A percentile compares a stretch with the other conserved stretches of the same genome.
Evolutionary conservation across 1,139 yeast genomes (phyloP).

Genomic region (Kodamaea sp.): DNA sequence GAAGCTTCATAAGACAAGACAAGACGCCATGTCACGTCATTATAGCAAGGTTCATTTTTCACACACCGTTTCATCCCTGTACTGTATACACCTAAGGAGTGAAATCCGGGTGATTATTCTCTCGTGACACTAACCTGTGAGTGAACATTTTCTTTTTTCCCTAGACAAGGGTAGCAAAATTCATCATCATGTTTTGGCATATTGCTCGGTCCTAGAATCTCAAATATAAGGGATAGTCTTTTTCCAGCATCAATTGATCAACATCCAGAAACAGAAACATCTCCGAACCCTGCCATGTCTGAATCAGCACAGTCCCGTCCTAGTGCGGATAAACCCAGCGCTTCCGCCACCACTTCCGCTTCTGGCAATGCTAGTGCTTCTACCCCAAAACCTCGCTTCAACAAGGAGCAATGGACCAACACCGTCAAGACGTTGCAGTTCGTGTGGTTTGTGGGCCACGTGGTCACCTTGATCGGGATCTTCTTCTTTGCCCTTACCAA

Average conservation of each 20-base stretch:
- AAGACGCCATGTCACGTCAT: too few relatives aligned
- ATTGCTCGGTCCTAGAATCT: too few relatives aligned
- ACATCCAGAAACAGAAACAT: conserved; percentile 1
- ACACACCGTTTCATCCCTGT: too few relatives aligned
- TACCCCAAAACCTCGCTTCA: conserved; percentile 17
- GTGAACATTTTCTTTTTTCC: conserved; percentile 4
- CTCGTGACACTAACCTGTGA: conserved; percentile 3
- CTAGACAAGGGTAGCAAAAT: not conserved
- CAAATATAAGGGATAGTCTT: too few relatives aligned
- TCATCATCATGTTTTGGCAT: not conserved
- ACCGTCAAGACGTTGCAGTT: conserved; percentile 46
- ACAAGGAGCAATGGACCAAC: conserved; percentile 12
- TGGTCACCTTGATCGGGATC: conserved; percentile 57
- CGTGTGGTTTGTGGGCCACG: conserved; percentile 73
- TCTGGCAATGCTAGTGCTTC: conserved; percentile 1
- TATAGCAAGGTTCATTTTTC: too few relatives aligned
- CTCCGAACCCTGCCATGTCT: too few relatives aligned
- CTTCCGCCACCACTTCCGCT: not conserved
- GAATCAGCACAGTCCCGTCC: too few relatives aligned
- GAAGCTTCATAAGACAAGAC: too few relatives aligned
- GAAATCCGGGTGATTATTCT: too few relatives aligned
- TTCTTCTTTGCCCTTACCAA: conserved; percentile 55
- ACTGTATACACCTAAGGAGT: too few relatives aligned
- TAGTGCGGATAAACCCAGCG: not conserved
- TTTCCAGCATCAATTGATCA: too few relatives aligned